phyloP scores from a whole-genome alignment of 2,329 filamentous ascomycete species.

The Blastomyces gilchristii region DNA sequence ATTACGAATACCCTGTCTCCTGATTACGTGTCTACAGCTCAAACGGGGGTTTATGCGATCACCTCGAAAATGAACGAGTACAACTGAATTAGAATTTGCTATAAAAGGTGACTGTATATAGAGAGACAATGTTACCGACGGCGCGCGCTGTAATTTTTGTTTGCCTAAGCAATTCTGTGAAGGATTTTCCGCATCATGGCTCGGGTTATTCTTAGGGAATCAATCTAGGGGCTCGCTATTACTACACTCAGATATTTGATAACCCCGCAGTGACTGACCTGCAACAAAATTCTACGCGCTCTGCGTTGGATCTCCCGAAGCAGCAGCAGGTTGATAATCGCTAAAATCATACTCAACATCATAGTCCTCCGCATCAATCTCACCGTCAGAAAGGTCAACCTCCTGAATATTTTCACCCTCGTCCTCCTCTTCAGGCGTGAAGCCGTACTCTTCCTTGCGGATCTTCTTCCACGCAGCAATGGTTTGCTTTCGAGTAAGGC shows the following conservation, averaged over 20 bases:
- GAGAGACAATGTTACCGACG: background rate
- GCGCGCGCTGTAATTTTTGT: background rate
- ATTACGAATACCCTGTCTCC: constrained; percentile 18
- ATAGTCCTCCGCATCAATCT: constrained; percentile 25
- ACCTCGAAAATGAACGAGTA: constrained; percentile 23
- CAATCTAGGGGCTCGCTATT: background rate
- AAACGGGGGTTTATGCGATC: constrained; percentile 17
- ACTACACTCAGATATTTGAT: background rate
- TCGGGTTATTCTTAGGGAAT: background rate
- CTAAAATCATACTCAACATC: constrained; percentile 30
- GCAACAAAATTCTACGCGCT: background rate
- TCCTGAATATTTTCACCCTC: constrained; percentile 27
- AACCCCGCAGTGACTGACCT: background rate
- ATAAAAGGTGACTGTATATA: background rate
- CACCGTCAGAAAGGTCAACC: constrained; percentile 26
- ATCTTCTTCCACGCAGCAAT: constrained; percentile 29
- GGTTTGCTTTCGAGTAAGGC: constrained; percentile 25
- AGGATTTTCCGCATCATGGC: background rate
- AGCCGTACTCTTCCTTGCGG: constrained; percentile 26
- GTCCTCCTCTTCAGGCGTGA: constrained; percentile 24
- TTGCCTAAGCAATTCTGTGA: background rate
- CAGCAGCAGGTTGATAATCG: constrained; percentile 20
- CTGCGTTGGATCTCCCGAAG: constrained; percentile 17
- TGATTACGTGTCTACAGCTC: constrained; percentile 14
- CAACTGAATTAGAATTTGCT: constrained; percentile 14